Base-by-base conservation (phyloP, 176 grass and related monocot species). In the Oryza coarctata region DNA sequence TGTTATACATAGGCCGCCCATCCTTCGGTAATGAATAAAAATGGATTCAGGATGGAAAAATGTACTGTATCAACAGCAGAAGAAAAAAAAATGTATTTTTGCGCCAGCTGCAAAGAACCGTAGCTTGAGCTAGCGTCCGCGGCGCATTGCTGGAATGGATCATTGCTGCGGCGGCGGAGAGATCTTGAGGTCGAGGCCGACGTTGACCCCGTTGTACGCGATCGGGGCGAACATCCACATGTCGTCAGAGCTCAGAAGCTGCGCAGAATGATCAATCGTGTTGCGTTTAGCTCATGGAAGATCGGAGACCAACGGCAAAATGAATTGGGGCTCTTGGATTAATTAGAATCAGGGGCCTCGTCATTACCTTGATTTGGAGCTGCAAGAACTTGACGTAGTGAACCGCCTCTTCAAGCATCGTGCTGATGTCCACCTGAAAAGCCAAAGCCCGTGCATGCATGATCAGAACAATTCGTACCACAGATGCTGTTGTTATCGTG, bases 151-250 rank as follows among this genome's bases (percentile, higher is more conserved):
- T 65, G 12, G 71, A 69, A 28, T 34, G 1, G 73, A 71, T 91
- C 85, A 91, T 80, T 65, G 75, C 57, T 64, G 74, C 45, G 92
- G 75, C 8, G 86, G 90, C 12, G 88, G 92, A 17, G 92, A 85
- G 22, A 97, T 94, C 85, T 79, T 97, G 65, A 97, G 88, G 87
- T 97, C 95, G 62, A 97, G 90, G 22, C 95, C 92, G 39, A 97
- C 89, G 63, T 97, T 97, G 38, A 97, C 84, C 2, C 95, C 95
- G 55, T 97, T 97, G 84, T 94, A 97, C 28, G 95, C 95, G 57
- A 97, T 93, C 4, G 95, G 95, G 15, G 95, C 95, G 57, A 91
- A 93, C 95, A 94, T 97, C 95, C 95, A 97, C 85, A 91, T 69
- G 41, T 97, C 95, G 25, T 94, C 95, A 39, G 95, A 97, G 86